phyloP scores from a whole-genome alignment of 345 rosid genomes.

The Populus davidiana region DNA sequence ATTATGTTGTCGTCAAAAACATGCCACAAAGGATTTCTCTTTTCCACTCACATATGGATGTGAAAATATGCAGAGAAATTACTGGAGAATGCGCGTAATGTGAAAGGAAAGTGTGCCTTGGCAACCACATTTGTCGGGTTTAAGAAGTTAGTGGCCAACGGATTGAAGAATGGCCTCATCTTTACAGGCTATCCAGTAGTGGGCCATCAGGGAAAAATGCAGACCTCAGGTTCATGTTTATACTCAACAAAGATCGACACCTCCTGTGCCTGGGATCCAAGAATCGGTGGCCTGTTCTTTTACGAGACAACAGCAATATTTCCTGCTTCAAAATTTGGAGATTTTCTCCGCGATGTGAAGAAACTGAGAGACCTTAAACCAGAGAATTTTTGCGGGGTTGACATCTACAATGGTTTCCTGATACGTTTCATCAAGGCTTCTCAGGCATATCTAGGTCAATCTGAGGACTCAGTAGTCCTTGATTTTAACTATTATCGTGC shows the following conservation, averaged over 20 bases:
- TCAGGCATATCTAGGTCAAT: constrained; percentile 66
- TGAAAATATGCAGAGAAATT: constrained; percentile 49
- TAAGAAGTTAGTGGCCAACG: constrained; percentile 64
- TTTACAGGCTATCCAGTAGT: constrained; percentile 80
- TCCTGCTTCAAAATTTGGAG: constrained; percentile 42
- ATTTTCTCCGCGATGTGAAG: constrained; percentile 58
- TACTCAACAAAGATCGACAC: constrained; percentile 52
- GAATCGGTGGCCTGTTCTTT: constrained; percentile 68
- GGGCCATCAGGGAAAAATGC: constrained; percentile 77
- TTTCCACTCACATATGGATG: background rate
- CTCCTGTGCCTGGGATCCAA: constrained; percentile 79
- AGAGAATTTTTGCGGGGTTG: constrained; percentile 62
- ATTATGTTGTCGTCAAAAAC: background rate
- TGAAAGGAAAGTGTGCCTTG: constrained; percentile 51
- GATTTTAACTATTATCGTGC: constrained; percentile 84
- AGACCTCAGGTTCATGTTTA: constrained; percentile 79
- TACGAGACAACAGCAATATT: constrained; percentile 75
- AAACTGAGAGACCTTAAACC: constrained; percentile 57
- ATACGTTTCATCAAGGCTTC: constrained; percentile 78
- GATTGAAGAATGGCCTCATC: constrained; percentile 58
- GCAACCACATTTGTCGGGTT: constrained; percentile 48
- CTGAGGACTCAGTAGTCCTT: constrained; percentile 69
- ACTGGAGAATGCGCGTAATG: constrained; percentile 45
- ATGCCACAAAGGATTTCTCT: background rate
- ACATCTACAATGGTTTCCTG: constrained; percentile 63